phyloP scores from a whole-genome alignment of 345 rosid species.

The Melaleuca alternifolia region DNA sequence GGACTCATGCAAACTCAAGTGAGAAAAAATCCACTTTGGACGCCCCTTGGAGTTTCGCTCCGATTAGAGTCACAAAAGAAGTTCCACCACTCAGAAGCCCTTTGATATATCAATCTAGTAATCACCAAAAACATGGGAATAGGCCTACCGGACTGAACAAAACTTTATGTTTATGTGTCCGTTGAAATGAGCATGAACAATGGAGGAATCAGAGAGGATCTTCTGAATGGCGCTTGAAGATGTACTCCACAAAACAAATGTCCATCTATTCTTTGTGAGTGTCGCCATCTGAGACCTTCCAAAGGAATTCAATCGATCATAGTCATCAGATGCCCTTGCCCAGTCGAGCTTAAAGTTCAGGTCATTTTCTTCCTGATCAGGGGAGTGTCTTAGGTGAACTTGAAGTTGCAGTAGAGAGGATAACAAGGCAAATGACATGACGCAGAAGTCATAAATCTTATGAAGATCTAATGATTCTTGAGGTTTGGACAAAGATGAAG shows the following conservation, averaged over 20 bases:
- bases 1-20: no score
- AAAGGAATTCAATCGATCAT: not conserved
- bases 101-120: no score
- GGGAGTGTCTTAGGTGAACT: not conserved
- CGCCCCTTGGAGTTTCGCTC: no score
- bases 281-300: not conserved
- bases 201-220: not conserved
- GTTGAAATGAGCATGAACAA: not conserved
- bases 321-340: not conserved
- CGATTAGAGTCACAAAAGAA: no score
- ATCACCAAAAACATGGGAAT: not conserved
- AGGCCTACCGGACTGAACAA: not conserved
- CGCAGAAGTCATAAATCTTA: not conserved
- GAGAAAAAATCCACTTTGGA: no score
- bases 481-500: slow-evolving; percentile 14
- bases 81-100: no score
- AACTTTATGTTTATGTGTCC: not conserved
- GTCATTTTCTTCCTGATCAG: not conserved
- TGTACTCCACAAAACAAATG: not conserved
- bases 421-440: not conserved
- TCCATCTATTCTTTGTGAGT: not conserved
- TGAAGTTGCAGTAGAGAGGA: not conserved
- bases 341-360: not conserved
- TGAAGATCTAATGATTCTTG: slow-evolving; percentile 7
- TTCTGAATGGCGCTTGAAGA: not conserved